Conservation (phyloP, 345 rosid genomes). For the Camelina neglecta region DNA sequence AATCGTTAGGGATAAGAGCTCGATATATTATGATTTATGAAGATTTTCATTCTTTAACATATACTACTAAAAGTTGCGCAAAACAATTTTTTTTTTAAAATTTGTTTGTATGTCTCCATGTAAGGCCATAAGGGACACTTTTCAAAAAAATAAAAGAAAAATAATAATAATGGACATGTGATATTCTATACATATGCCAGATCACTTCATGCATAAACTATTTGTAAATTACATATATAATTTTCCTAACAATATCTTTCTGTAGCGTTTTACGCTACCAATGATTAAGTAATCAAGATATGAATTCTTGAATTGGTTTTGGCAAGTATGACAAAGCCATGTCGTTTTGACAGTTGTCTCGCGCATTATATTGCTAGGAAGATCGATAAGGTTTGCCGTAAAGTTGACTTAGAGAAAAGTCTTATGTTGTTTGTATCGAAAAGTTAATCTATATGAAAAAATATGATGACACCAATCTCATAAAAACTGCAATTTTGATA, state of each 20-base stretch:
- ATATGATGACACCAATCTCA: not conserved
- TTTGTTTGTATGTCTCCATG: slow-evolving; percentile 20
- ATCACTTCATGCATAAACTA: not conserved
- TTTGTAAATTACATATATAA: no score
- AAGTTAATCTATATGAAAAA: not conserved
- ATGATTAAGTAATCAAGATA: no score
- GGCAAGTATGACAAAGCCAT: slow-evolving; percentile 11
- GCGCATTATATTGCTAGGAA: not conserved
- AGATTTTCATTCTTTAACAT: no score
- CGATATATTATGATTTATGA: no score
- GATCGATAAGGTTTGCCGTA: slow-evolving; percentile 14
- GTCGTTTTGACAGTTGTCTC: slow-evolving; percentile 16
- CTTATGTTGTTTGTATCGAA: slow-evolving; percentile 12
- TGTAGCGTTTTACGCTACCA: no score
- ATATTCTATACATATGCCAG: not conserved
- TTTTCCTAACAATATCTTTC: no score
- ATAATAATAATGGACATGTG: not conserved
- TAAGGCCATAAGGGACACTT: not conserved
- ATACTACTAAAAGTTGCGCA: no score
- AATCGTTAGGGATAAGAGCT: not conserved
- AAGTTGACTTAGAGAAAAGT: slow-evolving; percentile 27
- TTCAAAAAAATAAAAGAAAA: no score
- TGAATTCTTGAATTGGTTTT: not conserved
- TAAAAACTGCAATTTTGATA: no score
- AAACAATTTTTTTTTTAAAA: not conserved